A percentile compares a stretch with the other conserved stretches of the same genome.
phyloP scores from a whole-genome alignment of 192 early-diverging fungal species.

The Mortierella hygrophila region DNA sequence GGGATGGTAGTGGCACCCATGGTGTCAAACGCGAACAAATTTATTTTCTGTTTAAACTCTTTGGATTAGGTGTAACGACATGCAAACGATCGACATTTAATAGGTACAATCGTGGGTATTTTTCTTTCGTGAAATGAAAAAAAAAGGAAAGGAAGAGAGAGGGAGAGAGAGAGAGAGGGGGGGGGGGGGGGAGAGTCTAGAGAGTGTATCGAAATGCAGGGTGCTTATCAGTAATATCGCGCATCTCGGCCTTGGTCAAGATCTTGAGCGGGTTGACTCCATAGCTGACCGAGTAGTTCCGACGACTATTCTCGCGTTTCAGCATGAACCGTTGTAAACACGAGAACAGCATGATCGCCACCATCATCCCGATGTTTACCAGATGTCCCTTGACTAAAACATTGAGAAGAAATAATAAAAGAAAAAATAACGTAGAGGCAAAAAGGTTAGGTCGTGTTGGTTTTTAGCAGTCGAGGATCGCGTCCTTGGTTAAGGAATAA shows the following conservation, averaged over 20 bases:
- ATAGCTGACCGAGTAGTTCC: slow-evolving; percentile 45
- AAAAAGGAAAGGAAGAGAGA: no score
- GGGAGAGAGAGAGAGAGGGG: no score
- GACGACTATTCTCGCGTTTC: slow-evolving; percentile 37
- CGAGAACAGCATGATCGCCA: slow-evolving; percentile 5
- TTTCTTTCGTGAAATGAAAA: no score
- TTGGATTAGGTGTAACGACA: no score
- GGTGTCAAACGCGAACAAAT: no score
- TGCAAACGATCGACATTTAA: no score
- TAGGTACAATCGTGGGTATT: no score
- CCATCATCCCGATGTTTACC: slow-evolving; percentile 12
- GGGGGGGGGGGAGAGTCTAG: slow-evolving; percentile 6
- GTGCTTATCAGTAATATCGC: slow-evolving; percentile 39
- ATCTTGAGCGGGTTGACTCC: slow-evolving; percentile 42
- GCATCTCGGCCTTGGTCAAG: slow-evolving; percentile 39
- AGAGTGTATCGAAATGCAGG: slow-evolving; percentile 45
- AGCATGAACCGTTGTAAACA: slow-evolving; percentile 25
- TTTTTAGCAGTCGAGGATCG: background rate
- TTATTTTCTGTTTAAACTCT: no score
- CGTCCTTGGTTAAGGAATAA: background rate
- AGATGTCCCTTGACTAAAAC: slow-evolving; percentile 28
- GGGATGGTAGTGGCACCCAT: no score
- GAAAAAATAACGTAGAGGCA: background rate
- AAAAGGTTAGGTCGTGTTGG: background rate
- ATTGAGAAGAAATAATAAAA: background rate